Base-by-base conservation (phyloP, 2,329 filamentous ascomycete species). In the Aspergillus ochraceoroseus region DNA sequence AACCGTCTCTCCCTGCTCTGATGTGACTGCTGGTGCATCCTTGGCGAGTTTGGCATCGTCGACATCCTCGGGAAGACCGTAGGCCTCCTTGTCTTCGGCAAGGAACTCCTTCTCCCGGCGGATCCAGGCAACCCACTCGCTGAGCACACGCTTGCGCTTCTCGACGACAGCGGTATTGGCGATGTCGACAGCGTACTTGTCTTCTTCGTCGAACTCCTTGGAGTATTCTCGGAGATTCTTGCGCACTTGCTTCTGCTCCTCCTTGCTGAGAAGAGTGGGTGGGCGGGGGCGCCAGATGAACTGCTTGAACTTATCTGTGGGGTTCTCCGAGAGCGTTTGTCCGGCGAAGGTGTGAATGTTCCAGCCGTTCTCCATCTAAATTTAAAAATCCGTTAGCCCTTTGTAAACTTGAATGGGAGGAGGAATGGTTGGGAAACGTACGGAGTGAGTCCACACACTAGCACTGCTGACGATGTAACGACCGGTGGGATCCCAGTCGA, bases 141-240 rank as follows among this genome's bases (percentile, higher is more conserved):
- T 79, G 56, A 98, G 80, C 60, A 87, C 72, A 57, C 80, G 75
- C 62, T 90, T 82, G 54, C 92, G 80, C 54, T 80, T 82, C 68
- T 96, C 90, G 48, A 98, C 85, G 35, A 98, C 88, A 23, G 89
- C 90, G 58, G 89, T 80, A 71, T 96, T 92, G 56, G 90, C 92
- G 41, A 87, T 90, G 48, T 89, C 90, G 61, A 89, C 89, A 62
- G 90, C 88, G 63, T 94, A 88, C 50, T 84, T 80, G 68, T 98
- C 94, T 64, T 95, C 85, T 70, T 95, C 87, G 56, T 98, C 92
- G 66, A 98, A 98, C 52, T 85, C 75, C 63, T 87, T 86, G 66
- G 83, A 87, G 79, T 95, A 98, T 69, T 96, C 92, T 55, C 90
- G 86, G 40, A 98, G 82, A 70, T 95, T 98, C 80, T 95, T 95